Evolutionary conservation across 2,329 filamentous ascomycete genomes (phyloP).

Genomic region (Lasiodiplodia theobromae): DNA sequence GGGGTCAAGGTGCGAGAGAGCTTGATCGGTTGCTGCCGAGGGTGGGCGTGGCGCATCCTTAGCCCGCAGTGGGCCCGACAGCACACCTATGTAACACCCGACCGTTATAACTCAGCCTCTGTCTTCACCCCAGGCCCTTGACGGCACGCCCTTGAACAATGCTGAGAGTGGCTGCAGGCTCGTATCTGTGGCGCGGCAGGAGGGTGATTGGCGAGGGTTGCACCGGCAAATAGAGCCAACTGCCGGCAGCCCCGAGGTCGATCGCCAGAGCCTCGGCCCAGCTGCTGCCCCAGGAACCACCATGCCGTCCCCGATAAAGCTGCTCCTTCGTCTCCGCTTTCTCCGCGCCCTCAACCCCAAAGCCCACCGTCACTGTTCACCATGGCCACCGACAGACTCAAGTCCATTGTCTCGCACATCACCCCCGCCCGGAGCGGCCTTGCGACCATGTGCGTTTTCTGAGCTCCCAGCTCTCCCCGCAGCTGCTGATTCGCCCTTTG

Average conservation of each 20-base stretch:
- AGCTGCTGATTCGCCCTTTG: constrained; percentile 13
- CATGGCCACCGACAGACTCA: constrained; percentile 87
- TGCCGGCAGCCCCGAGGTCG: constrained; percentile 30
- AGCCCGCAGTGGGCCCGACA: background rate
- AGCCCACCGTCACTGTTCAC: background rate
- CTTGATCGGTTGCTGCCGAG: background rate
- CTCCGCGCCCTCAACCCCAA: background rate
- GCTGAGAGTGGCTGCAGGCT: background rate
- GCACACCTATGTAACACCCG: background rate
- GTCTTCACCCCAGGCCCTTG: background rate
- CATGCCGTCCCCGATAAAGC: constrained; percentile 22
- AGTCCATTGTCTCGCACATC: constrained; percentile 86
- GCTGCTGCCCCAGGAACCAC: constrained; percentile 20
- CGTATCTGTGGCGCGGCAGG: background rate
- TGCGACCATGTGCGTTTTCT: constrained; percentile 73
- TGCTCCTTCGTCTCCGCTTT: constrained; percentile 24
- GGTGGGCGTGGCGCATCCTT: background rate
- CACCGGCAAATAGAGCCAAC: constrained; percentile 10
- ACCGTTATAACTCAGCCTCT: too few relatives aligned
- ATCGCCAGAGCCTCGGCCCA: constrained; percentile 28
- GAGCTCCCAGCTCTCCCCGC: constrained; percentile 18
- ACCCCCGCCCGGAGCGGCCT: constrained; percentile 75
- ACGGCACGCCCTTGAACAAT: background rate
- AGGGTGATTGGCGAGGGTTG: background rate
- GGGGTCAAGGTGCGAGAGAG: background rate